phyloP scores from a whole-genome alignment of 2,329 filamentous ascomycete species.

The Epichloe typhina region DNA sequence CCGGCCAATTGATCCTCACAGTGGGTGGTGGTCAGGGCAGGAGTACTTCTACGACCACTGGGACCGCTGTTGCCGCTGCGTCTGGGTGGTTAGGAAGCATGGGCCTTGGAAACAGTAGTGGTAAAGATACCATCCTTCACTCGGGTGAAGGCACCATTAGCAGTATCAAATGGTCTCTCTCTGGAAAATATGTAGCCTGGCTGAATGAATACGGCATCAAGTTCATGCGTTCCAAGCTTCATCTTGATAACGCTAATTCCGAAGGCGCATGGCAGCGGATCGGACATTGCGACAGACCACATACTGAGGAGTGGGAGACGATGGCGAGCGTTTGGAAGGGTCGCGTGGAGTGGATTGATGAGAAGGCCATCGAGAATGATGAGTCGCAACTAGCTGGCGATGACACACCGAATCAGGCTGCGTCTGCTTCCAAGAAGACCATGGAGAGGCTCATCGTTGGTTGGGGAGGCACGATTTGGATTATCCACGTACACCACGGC shows the following conservation, averaged over 20 bases:
- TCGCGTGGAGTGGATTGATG: constrained; percentile 84
- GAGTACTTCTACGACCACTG: constrained; percentile 77
- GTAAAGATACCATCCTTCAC: constrained; percentile 77
- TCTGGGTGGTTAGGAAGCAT: constrained; percentile 87
- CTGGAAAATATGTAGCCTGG: constrained; percentile 88
- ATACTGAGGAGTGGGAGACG: constrained; percentile 79
- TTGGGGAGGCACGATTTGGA: constrained; percentile 94
- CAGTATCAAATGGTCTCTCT: constrained; percentile 87
- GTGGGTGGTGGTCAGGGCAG: constrained; percentile 66
- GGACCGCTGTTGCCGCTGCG: constrained; percentile 68
- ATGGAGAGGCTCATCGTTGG: constrained; percentile 79
- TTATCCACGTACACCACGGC: constrained; percentile 78
- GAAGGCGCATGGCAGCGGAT: constrained; percentile 92
- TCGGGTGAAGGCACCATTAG: constrained; percentile 85
- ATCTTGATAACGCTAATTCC: constrained; percentile 60
- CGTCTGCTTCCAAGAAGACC: background rate
- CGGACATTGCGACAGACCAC: constrained; percentile 80
- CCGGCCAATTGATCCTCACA: constrained; percentile 78
- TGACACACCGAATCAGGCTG: background rate
- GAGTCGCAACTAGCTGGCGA: constrained; percentile 25
- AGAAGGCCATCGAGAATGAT: constrained; percentile 62
- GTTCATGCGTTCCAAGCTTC: constrained; percentile 83
- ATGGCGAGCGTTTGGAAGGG: constrained; percentile 96
- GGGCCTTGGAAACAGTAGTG: constrained; percentile 63
- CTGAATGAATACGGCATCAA: constrained; percentile 95